Evolutionary conservation across 2,329 filamentous ascomycete species (phyloP), one percentile per base, ranked within the genome.

Genomic region (Ophiostoma sp.): DNA sequence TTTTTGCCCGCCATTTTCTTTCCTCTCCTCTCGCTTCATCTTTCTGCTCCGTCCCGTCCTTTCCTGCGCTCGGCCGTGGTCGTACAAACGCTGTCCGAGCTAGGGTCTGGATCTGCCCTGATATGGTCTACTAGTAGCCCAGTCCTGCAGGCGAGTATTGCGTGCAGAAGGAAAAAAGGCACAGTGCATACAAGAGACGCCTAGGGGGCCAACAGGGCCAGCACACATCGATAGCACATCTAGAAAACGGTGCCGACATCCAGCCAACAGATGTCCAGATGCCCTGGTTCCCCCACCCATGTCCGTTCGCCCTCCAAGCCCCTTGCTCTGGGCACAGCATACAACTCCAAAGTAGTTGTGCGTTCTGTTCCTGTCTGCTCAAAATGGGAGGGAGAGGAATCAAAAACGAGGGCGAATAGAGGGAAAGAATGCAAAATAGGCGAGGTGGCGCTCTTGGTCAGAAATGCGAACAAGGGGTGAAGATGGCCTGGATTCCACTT

Each of bases 291-390:
- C 42, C 17, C 4, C 66, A 42, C 50, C 33, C n/a, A 28, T 36
- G 31, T 52, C 28, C 33, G n/a, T 70, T 52, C n/a, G 68, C 50
- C 50, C 12, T 33, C 7, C 22, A 28, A 8, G 2, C 42, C 17
- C 68, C 66, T 8, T 9, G 19, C 19, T 15, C 48, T 12, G 68
- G 28, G 50, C 68, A 45, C 33, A 28, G 48, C 48, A 70, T 25
- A 57, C 31, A 39, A 48, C 28, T 33, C 17, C 19, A 22, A 69
- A 19, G 33, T 70, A 70, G 31, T 70, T 70, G 39, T 70, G 68
- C 68, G 68, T 22, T 31, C 3, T 22, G n/a, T 42, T 50, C 48
- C 12, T 28, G 68, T 70, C 69, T 70, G 69, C 69, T 48, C 36
- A 70, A 31, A 28, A 42, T 66, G 22, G 61, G 45, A 28, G 12